Conservation (phyloP, 2,329 filamentous ascomycete species). For the Aspergillus hortae region DNA sequence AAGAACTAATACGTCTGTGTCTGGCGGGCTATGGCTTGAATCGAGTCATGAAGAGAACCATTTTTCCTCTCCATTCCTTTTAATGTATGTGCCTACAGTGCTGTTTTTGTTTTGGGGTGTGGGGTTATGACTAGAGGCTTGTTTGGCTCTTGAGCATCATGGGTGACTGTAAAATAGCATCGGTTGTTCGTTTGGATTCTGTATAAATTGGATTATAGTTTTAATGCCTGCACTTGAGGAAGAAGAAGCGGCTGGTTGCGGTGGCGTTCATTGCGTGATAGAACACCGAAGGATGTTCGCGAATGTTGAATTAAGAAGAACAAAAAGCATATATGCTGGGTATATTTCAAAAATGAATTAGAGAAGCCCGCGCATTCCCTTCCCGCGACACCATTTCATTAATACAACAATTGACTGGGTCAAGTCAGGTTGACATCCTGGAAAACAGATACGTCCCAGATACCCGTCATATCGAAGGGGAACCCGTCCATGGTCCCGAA, state of each 20-base stretch:
- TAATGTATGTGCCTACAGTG: slow-evolving; percentile 15
- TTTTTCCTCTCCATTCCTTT: slow-evolving; percentile 13
- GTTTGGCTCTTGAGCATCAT: slow-evolving; percentile 24
- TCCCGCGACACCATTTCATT: neutral
- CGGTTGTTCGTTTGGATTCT: slow-evolving; percentile 21
- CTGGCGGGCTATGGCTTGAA: neutral
- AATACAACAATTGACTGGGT: neutral
- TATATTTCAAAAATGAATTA: slow-evolving; percentile 2
- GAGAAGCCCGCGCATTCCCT: neutral
- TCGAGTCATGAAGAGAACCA: neutral
- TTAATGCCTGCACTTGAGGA: slow-evolving; percentile 9
- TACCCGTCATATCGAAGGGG: slow-evolving; percentile 46
- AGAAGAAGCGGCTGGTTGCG: neutral
- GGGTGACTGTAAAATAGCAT: slow-evolving; percentile 36
- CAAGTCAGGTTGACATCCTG: slow-evolving; percentile 35
- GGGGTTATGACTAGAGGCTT: slow-evolving; percentile 27
- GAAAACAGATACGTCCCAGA: slow-evolving; percentile 44
- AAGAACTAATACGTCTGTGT: slow-evolving; percentile 21
- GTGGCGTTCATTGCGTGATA: too few species aligned
- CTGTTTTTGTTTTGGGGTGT: slow-evolving; percentile 14
- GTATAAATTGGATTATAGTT: slow-evolving; percentile 21
- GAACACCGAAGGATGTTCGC: neutral
- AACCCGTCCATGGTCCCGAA: slow-evolving; percentile 46
- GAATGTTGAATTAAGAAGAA: slow-evolving; percentile 2
- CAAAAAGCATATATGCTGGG: slow-evolving; percentile 1